Conservation (phyloP, 192 early-diverging fungal species). For the Rhizoclosmatium globosum region DNA sequence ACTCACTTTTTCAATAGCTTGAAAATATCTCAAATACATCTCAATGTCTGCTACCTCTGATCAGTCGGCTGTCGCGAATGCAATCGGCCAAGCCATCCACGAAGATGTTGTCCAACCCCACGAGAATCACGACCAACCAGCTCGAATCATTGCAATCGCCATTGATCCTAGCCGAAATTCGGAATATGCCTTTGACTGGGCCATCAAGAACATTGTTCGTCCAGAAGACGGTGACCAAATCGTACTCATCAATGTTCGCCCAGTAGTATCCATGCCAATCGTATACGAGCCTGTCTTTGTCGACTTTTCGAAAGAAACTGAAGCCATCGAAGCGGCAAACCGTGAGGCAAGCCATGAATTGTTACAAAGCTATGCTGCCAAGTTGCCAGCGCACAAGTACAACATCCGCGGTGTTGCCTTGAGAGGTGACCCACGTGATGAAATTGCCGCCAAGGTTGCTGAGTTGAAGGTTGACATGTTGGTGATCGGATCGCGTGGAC, state of each 20-base stretch:
- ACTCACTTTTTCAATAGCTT: no score
- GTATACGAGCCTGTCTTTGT: constrained; percentile 13
- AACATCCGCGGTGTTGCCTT: constrained; percentile 37
- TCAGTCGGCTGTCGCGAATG: no score
- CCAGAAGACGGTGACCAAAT: constrained; percentile 46
- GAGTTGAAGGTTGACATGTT: constrained; percentile 65
- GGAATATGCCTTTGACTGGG: constrained; percentile 48
- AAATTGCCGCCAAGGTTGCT: constrained; percentile 63
- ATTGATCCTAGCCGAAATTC: constrained; percentile 31
- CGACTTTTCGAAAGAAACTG: constrained; percentile 27
- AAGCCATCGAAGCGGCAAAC: constrained; percentile 27
- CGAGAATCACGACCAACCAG: background rate
- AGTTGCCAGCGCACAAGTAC: constrained; percentile 28
- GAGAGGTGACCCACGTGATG: constrained; percentile 66
- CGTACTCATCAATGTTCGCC: constrained; percentile 38
- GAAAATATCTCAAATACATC: background rate
- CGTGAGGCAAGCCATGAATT: background rate
- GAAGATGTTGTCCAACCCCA: constrained; percentile 25
- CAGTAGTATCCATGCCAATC: constrained; percentile 2
- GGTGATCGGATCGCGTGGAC: constrained; percentile 65
- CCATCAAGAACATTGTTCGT: constrained; percentile 40
- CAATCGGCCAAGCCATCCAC: background rate
- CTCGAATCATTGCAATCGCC: constrained; percentile 33
- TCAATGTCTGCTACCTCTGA: background rate
- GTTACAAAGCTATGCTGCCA: constrained; percentile 8